These are phyloP conservation scores for Solanum gracilifrons DNA, from an alignment of 257 asterid genomes.

Conservation along the genomic window DNA sequence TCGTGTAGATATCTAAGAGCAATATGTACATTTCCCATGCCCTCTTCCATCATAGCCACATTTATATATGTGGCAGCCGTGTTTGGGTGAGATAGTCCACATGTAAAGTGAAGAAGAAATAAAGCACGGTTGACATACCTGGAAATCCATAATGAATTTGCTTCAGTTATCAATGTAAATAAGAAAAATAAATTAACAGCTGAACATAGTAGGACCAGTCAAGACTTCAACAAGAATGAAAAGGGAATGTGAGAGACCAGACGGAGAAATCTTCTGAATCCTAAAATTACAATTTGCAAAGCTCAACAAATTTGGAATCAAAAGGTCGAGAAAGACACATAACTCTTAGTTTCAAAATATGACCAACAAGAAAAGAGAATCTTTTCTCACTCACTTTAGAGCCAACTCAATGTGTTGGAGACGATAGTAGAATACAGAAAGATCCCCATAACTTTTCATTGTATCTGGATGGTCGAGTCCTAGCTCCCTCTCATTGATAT, in stretches of 20 bases:
- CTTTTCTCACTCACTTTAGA: slow-evolving; percentile 60
- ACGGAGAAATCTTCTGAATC: not conserved
- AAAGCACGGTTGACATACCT: slow-evolving; percentile 98
- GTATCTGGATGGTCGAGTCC: slow-evolving; percentile 99
- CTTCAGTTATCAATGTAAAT: not conserved
- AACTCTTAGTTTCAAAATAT: not conserved
- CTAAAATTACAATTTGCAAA: not conserved
- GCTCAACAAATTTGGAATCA: not conserved
- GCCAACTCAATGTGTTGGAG: slow-evolving; percentile 98
- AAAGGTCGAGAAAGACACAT: not conserved
- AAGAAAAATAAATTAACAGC: not conserved
- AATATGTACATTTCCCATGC: slow-evolving; percentile 97
- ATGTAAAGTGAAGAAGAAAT: slow-evolving; percentile 91
- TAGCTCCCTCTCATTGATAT: slow-evolving; percentile 95
- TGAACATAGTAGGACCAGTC: not conserved
- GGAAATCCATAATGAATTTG: slow-evolving; percentile 9
- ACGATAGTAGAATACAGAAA: slow-evolving; percentile 94
- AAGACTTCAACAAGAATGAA: not conserved
- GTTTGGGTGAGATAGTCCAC: slow-evolving; percentile 98
- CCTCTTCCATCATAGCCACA: slow-evolving; percentile 99
- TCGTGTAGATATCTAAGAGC: slow-evolving; percentile 98
- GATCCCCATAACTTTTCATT: slow-evolving; percentile 99
- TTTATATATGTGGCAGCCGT: slow-evolving; percentile 98
- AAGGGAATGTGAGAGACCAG: not conserved
- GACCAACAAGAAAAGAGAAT: slow-evolving; percentile 5